phyloP scores from a whole-genome alignment of 1,284 basidiomycete genomes.

The Ustilago crameri region DNA sequence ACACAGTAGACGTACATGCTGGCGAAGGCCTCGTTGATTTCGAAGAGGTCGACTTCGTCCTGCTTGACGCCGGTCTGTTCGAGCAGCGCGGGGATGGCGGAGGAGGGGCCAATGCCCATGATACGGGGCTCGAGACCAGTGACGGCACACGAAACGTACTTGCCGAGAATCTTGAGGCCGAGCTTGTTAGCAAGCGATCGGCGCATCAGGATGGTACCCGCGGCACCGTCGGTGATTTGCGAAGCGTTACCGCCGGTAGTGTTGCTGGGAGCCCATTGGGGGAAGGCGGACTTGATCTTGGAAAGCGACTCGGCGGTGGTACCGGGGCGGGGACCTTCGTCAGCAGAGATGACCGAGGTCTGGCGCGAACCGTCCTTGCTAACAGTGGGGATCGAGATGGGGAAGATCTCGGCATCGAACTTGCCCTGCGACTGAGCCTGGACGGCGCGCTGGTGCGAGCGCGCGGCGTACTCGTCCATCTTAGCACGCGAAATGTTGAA shows the following conservation, averaged over 20 bases:
- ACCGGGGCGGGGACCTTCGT: constrained; percentile 84
- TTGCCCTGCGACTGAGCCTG: constrained; percentile 74
- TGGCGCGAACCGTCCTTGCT: constrained; percentile 73
- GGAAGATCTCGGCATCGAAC: constrained; percentile 83
- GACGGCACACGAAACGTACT: constrained; percentile 80
- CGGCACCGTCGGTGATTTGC: constrained; percentile 85
- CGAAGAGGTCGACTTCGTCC: constrained; percentile 82
- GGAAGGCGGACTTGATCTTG: constrained; percentile 83
- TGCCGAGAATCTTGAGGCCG: constrained; percentile 79
- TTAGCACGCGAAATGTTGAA: constrained; percentile 83
- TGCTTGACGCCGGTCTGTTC: constrained; percentile 76
- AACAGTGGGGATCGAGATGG: constrained; percentile 71
- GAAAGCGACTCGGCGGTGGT: constrained; percentile 78
- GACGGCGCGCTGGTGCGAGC: constrained; percentile 83
- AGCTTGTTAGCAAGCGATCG: constrained; percentile 83
- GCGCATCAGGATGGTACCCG: constrained; percentile 87
- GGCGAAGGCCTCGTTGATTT: constrained; percentile 79
- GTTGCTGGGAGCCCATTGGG: constrained; percentile 81
- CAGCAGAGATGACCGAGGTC: constrained; percentile 75
- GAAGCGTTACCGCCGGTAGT: constrained; percentile 90
- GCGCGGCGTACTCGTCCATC: constrained; percentile 85
- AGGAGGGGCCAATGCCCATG: constrained; percentile 76
- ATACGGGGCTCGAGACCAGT: constrained; percentile 80
- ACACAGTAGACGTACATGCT: constrained; percentile 74
- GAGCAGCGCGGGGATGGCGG: constrained; percentile 69